Evolutionary conservation across 495 filamentous ascomycete genomes (phyloP).

Genomic region (Hypoxylon crocopeplum): DNA sequence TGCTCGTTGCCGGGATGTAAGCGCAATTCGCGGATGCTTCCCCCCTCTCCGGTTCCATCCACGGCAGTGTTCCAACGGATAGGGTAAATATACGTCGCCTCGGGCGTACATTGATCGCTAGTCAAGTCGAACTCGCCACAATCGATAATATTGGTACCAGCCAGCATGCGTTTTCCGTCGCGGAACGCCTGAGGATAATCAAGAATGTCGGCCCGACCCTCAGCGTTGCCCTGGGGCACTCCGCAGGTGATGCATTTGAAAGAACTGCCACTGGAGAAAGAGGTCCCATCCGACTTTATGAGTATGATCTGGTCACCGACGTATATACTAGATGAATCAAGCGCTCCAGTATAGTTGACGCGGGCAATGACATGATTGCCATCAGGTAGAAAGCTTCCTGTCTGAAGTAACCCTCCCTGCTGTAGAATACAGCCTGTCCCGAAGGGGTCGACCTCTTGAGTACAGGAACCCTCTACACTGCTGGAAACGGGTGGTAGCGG

Average conservation of each 20-base stretch:
- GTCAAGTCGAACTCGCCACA: slow-evolving; percentile 26
- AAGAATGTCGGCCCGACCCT: neutral
- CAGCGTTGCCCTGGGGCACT: slow-evolving; percentile 23
- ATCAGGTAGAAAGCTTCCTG: slow-evolving; percentile 39
- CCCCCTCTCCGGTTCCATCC: slow-evolving; percentile 28
- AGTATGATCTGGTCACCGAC: slow-evolving; percentile 29
- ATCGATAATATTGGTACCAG: slow-evolving; percentile 30
- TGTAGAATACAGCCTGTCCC: slow-evolving; percentile 30
- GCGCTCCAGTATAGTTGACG: slow-evolving; percentile 33
- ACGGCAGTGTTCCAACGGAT: slow-evolving; percentile 30
- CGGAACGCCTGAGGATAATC: slow-evolving; percentile 40
- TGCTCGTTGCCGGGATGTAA: slow-evolving; percentile 30
- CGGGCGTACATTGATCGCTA: slow-evolving; percentile 19
- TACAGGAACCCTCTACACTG: slow-evolving; percentile 12
- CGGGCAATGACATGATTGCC: slow-evolving; percentile 34
- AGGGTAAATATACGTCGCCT: slow-evolving; percentile 25
- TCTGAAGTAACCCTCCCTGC: slow-evolving; percentile 12
- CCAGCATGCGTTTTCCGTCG: slow-evolving; percentile 31
- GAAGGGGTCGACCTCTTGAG: slow-evolving; percentile 16
- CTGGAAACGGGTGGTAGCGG: slow-evolving; percentile 28
- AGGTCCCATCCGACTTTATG: slow-evolving; percentile 29
- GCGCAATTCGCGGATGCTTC: slow-evolving; percentile 27
- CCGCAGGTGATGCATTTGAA: slow-evolving; percentile 42
- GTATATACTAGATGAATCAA: slow-evolving; percentile 27
- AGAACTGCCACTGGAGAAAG: slow-evolving; percentile 35